Evolutionary conservation across 495 filamentous ascomycete species (phyloP).

Genomic region (Aspergillus conjunctus): DNA sequence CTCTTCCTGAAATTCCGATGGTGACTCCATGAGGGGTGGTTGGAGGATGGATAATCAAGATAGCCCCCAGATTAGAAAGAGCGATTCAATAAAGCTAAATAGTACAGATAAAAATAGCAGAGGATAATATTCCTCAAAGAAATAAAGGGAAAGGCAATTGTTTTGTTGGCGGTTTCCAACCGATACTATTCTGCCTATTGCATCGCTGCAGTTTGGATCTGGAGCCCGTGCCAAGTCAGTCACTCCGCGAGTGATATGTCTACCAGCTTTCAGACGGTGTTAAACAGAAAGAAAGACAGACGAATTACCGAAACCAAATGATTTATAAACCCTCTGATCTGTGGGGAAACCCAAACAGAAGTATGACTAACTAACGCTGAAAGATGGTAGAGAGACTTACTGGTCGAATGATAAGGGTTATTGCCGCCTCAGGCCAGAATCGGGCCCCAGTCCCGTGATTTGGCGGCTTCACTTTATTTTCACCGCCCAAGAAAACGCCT

Average conservation of each 20-base stretch:
- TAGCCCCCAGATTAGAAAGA: too few species aligned
- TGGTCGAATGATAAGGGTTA: not conserved
- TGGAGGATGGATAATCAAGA: too few species aligned
- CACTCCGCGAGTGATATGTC: not conserved
- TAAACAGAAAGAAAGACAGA: not conserved
- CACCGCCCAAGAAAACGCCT: not conserved
- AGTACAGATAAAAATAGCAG: not conserved
- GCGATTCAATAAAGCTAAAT: not conserved
- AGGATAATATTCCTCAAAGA: not conserved
- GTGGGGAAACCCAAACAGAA: too few species aligned
- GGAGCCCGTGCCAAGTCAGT: conserved; percentile 2
- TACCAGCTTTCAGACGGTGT: not conserved
- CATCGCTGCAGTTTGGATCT: conserved; percentile 6
- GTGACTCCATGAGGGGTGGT: too few species aligned
- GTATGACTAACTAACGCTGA: too few species aligned
- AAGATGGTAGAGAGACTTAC: too few species aligned
- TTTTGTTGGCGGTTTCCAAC: conserved; percentile 1
- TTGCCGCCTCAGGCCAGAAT: conserved; percentile 15
- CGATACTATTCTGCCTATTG: conserved; percentile 10
- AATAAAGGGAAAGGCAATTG: not conserved
- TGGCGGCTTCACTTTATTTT: not conserved
- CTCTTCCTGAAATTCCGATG: too few species aligned
- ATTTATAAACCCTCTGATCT: too few species aligned
- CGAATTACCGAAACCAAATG: too few species aligned
- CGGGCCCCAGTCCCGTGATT: conserved; percentile 2